Base-by-base conservation (phyloP, 140 eudicot genomes). In the Flaveria floridana region DNA sequence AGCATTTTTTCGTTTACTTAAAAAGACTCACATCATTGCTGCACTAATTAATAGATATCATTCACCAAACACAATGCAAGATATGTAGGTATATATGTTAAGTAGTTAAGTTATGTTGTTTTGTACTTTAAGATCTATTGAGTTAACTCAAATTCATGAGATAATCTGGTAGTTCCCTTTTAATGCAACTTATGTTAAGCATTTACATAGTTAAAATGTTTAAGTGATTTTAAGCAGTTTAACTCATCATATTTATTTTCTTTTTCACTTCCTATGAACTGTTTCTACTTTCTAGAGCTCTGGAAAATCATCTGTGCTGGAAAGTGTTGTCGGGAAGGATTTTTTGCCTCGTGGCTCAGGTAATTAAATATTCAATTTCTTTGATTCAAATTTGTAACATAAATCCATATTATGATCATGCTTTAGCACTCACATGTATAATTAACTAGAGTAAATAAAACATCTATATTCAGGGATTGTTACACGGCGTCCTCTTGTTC, bases 251-350 rank as follows among this genome's bases (percentile, higher is more conserved):
- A 20, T 41, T 39, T 69, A 19, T 67, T 69, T 21, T 53, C 30
- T 41, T 72, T 70, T 76, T 11, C 30, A 47, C 5, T 65, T 62
- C 15, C 48, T 71, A 58, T 47, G 2, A 80, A 56, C 34, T 68
- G 66, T 67, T 56, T 20, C 41, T 5, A 34, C 41, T 34, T 34
- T 34, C 30, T 72, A 89, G 92, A 89, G 95, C 73, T 89, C 89
- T 11, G 95, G 92, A 69, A 89, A 89, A 79, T 89, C 95, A 18
- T 89, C 92, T 68, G 95, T 89, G 82, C 78, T 89, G 85, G 95
- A 89, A 84, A 80, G 92, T 75, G 46, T 89, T 7, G 92, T 89
- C 6, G 92, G 95, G 39, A 82, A 82, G 80, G 92, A 89, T 82
- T 89, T 89, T 78, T 79, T 89, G 76, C 95, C 95, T 58, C 74